Percentiles rank a stretch among this genome's conserved stretches.
phyloP scores from a whole-genome alignment of 768 basidiomycete genomes.

The Tylopilus subfusipes region DNA sequence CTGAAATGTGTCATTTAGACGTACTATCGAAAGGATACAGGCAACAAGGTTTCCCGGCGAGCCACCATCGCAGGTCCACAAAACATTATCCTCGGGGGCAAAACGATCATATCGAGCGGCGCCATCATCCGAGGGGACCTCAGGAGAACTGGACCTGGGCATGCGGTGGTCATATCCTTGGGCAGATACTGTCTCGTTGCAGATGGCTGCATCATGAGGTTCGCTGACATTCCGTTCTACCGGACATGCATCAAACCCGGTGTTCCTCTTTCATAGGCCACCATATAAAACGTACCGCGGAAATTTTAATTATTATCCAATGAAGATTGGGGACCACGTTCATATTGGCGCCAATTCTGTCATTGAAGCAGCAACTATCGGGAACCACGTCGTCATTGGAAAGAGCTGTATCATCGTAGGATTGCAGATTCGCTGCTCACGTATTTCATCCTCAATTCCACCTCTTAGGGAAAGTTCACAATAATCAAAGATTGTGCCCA shows the following conservation, averaged over 20 bases:
- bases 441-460: not conserved
- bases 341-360: constrained; percentile 87
- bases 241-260: not conserved
- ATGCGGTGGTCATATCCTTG: constrained; percentile 90
- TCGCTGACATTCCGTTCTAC: constrained; percentile 15
- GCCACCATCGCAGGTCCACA: constrained; percentile 91
- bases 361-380: constrained; percentile 93
- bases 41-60: constrained; percentile 92
- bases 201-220: constrained; percentile 88
- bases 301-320: constrained; percentile 95
- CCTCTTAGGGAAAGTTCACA: constrained; percentile 82
- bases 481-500: constrained; percentile 95
- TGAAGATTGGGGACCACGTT: constrained; percentile 95
- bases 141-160: constrained; percentile 81
- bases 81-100: constrained; percentile 96
- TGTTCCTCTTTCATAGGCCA: constrained; percentile 43
- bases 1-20: constrained; percentile 2
- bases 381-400: constrained; percentile 91
- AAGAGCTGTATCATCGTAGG: constrained; percentile 92
- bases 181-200: constrained; percentile 92
- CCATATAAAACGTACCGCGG: constrained; percentile 89
- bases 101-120: constrained; percentile 88
- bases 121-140: constrained; percentile 95
- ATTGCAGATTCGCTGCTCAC: constrained; percentile 8
- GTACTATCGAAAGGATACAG: constrained; percentile 72